Evolutionary conservation across 306 rosid species (phyloP).

Genomic region (Luffa aegyptiaca): DNA sequence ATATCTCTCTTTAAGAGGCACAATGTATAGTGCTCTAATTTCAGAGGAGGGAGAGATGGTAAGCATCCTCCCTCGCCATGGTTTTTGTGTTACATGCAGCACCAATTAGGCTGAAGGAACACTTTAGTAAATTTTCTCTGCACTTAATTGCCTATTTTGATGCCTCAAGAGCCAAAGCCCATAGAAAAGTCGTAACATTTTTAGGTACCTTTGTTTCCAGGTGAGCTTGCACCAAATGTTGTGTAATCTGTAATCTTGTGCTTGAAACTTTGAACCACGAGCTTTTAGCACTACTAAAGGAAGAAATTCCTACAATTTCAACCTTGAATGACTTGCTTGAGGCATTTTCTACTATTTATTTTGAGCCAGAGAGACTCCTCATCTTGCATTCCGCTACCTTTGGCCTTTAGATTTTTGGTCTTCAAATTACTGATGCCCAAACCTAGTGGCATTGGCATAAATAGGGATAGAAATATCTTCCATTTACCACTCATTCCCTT

Average conservation of each 20-base stretch:
- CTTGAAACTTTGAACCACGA: background rate
- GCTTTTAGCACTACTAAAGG: background rate
- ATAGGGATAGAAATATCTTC: too few relatives aligned
- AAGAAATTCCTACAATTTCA: too few relatives aligned
- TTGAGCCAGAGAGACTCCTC: too few relatives aligned
- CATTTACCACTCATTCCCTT: background rate
- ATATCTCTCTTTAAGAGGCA: background rate
- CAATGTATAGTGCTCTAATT: background rate
- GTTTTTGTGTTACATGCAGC: background rate
- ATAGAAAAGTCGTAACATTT: background rate
- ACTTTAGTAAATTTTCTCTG: background rate
- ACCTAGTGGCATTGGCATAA: too few relatives aligned
- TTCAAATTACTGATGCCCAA: too few relatives aligned
- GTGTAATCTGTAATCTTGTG: background rate
- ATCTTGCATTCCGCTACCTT: too few relatives aligned
- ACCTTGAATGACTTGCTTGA: too few relatives aligned
- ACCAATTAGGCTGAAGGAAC: background rate
- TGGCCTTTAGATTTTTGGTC: too few relatives aligned
- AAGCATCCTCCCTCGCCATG: background rate
- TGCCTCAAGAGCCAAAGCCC: background rate
- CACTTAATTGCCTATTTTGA: background rate
- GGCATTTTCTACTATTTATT: too few relatives aligned
- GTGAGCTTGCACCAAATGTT: background rate
- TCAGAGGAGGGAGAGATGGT: background rate
- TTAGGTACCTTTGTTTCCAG: background rate